These are phyloP conservation scores for Ustulina deusta DNA, from an alignment of 2,329 filamentous ascomycete species.

Conservation along the genomic window DNA sequence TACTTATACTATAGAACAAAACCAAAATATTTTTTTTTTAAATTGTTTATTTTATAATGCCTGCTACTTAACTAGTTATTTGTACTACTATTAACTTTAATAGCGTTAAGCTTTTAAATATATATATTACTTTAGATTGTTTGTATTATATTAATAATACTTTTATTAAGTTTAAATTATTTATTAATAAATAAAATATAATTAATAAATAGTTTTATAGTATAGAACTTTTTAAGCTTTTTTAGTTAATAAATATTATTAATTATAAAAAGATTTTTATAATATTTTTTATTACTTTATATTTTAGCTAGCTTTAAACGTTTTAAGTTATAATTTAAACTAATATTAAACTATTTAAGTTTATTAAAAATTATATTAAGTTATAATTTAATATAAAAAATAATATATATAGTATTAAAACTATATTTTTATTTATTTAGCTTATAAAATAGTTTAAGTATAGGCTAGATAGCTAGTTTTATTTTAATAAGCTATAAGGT, in stretches of 20 bases:
- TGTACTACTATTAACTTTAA: not conserved
- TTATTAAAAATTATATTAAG: not conserved
- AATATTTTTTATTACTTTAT: not conserved
- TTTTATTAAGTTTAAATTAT: slow-evolving; percentile 4
- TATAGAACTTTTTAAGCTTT: not conserved
- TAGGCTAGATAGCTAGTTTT: not conserved
- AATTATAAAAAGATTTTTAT: slow-evolving; percentile 2
- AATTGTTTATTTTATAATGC: not conserved
- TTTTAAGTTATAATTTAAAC: slow-evolving; percentile 1
- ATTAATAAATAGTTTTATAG: not conserved
- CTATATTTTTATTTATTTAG: not conserved
- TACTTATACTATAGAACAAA: not conserved
- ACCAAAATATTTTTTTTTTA: not conserved
- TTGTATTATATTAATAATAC: not conserved
- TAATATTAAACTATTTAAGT: not conserved
- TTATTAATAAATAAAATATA: not conserved
- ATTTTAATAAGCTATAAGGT: not conserved
- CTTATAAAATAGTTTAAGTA: not conserved
- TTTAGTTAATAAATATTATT: not conserved
- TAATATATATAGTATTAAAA: not conserved
- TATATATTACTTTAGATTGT: slow-evolving; percentile 1
- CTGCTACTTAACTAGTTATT: not conserved
- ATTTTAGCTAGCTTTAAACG: slow-evolving; percentile 1
- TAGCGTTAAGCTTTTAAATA: not conserved
- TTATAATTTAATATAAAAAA: not conserved